A percentile compares a stretch with the other conserved stretches of the same genome.
These are phyloP conservation scores for Lecanicillium sp. DNA, from an alignment of 2,329 filamentous ascomycete species.

Conservation along the genomic window DNA sequence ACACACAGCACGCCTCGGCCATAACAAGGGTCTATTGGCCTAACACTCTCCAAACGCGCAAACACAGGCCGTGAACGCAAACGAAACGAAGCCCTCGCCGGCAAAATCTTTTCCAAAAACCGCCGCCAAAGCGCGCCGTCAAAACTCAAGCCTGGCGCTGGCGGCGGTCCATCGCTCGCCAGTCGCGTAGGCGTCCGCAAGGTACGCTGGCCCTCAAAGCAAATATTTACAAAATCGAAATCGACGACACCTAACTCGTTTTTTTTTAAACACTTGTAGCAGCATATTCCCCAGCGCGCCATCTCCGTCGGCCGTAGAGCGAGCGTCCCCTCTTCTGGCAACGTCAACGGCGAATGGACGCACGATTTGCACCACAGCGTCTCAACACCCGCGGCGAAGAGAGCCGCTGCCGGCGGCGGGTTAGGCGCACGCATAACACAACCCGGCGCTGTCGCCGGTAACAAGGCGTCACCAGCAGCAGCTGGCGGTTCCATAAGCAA, in stretches of 20 bases:
- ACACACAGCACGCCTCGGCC: not conserved
- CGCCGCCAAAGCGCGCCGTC: slow-evolving; percentile 49
- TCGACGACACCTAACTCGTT: not conserved
- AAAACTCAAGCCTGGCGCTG: slow-evolving; percentile 33
- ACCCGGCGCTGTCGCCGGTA: slow-evolving; percentile 20
- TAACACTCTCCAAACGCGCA: slow-evolving; percentile 5
- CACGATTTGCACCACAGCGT: slow-evolving; percentile 55
- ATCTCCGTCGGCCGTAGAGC: slow-evolving; percentile 19
- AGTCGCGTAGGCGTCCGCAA: slow-evolving; percentile 68
- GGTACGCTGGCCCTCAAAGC: slow-evolving; percentile 36
- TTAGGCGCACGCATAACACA: slow-evolving; percentile 39
- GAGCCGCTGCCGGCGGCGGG: slow-evolving; percentile 20
- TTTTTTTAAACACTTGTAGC: not conserved
- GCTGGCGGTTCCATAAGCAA: slow-evolving; percentile 11
- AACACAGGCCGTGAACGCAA: slow-evolving; percentile 55
- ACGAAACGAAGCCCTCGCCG: slow-evolving; percentile 63
- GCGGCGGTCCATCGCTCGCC: slow-evolving; percentile 54
- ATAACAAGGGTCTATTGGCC: too few species aligned
- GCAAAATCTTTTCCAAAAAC: slow-evolving; percentile 59
- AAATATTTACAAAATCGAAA: not conserved
- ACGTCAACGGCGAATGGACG: slow-evolving; percentile 61
- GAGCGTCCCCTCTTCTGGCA: slow-evolving; percentile 34
- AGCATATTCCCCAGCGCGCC: slow-evolving; percentile 14
- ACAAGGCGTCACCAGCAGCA: slow-evolving; percentile 8
- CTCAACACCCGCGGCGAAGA: slow-evolving; percentile 19